Evolutionary conservation across 2,329 filamentous ascomycete genomes (phyloP).

Genomic region (Pseudomassariella vexata): DNA sequence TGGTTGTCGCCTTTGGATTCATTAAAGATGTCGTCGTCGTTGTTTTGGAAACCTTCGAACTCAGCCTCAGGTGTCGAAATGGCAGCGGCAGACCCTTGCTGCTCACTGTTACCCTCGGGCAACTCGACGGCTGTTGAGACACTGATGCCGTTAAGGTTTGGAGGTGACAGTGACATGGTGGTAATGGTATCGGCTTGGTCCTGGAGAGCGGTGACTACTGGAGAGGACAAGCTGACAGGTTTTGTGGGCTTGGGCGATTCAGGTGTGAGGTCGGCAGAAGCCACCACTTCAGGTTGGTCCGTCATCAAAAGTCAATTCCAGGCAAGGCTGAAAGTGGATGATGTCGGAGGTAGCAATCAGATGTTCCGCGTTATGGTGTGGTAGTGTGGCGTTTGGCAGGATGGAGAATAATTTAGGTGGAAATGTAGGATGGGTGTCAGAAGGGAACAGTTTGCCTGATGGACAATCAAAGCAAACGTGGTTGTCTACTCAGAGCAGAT

Average conservation of each 20-base stretch:
- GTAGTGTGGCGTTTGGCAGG: too few species aligned
- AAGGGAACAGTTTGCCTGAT: too few species aligned
- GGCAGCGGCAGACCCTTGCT: not conserved
- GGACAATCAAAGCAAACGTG: too few species aligned
- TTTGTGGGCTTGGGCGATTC: constrained; percentile 45
- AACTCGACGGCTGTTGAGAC: constrained; percentile 1
- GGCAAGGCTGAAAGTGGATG: too few species aligned
- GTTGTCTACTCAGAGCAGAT: too few species aligned
- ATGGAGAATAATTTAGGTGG: too few species aligned
- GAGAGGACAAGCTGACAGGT: constrained; percentile 40
- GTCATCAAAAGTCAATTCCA: too few species aligned
- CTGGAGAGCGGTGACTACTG: constrained; percentile 43
- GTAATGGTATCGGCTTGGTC: constrained; percentile 45
- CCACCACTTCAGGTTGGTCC: constrained; percentile 42
- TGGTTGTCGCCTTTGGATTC: constrained; percentile 18
- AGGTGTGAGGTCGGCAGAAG: constrained; percentile 46
- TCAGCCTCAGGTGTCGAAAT: not conserved
- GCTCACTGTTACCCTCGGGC: not conserved
- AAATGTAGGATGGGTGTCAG: too few species aligned
- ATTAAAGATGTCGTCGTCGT: constrained; percentile 5
- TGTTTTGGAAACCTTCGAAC: not conserved
- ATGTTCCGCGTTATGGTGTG: too few species aligned
- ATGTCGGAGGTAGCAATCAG: too few species aligned
- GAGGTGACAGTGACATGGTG: constrained; percentile 29
- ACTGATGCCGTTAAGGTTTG: constrained; percentile 12